Evolutionary conservation across 768 basidiomycete genomes (phyloP).

Genomic region (Tulasnella sp.): DNA sequence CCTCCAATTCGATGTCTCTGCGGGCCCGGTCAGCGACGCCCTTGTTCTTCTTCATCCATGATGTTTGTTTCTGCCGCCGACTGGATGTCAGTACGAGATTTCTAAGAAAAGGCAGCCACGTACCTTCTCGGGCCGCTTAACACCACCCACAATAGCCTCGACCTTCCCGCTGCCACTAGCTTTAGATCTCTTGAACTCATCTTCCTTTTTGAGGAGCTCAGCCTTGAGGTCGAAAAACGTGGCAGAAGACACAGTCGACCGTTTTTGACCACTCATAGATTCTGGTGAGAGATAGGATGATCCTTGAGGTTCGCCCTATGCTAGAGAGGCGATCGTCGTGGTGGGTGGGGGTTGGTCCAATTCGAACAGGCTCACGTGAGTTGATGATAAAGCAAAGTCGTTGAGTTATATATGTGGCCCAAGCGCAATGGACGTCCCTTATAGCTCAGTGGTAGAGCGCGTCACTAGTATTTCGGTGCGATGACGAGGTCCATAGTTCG

Average conservation of each 20-base stretch:
- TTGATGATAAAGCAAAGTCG: too few species aligned
- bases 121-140: constrained; percentile 62
- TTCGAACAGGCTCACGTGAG: too few species aligned
- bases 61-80: constrained; percentile 49
- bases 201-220: constrained; percentile 38
- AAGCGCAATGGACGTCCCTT: too few species aligned
- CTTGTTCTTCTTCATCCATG: constrained; percentile 67
- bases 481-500: constrained; percentile 16
- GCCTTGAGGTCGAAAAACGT: constrained; percentile 77
- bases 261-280: constrained; percentile 46
- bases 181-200: constrained; percentile 52
- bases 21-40: constrained; percentile 52
- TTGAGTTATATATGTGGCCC: too few species aligned
- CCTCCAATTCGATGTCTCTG: constrained; percentile 45
- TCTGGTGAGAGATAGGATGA: constrained; percentile 16
- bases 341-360: too few species aligned
- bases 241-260: constrained; percentile 52
- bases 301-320: not conserved
- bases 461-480: constrained; percentile 27
- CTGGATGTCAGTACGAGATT: too few species aligned
- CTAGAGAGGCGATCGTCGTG: too few species aligned
- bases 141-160: constrained; percentile 42
- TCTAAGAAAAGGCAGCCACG: constrained; percentile 13
- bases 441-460: constrained; percentile 34
- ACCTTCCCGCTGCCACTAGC: constrained; percentile 37